phyloP scores from a whole-genome alignment of 1,139 yeast genomes.

The Candida sp. region DNA sequence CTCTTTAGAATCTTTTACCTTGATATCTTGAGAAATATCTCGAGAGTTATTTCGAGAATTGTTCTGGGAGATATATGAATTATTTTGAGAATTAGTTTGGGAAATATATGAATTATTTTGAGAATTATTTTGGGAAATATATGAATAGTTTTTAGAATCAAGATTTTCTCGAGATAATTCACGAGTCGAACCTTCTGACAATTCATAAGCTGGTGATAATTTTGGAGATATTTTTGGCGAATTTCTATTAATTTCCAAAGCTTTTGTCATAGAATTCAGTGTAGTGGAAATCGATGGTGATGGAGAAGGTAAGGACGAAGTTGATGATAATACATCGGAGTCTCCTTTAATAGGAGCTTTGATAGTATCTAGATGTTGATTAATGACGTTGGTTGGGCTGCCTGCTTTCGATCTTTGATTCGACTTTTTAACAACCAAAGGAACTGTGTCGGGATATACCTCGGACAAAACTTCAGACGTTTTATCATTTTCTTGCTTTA shows the following conservation, averaged over 20 bases:
- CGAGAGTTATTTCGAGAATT: neutral
- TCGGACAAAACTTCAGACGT: constrained; percentile 44
- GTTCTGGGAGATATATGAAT: no score
- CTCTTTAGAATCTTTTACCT: neutral
- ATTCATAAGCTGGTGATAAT: neutral
- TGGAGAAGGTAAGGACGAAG: neutral
- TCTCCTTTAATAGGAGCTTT: neutral
- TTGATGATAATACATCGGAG: neutral
- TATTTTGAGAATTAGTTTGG: no score
- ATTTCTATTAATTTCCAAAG: neutral
- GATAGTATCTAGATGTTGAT: neutral
- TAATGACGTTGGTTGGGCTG: neutral
- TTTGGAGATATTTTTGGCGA: neutral
- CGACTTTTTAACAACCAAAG: constrained; percentile 33
- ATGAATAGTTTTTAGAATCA: neutral
- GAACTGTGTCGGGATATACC: constrained; percentile 33
- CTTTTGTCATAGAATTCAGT: neutral
- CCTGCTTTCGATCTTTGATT: neutral
- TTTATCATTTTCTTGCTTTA: constrained; percentile 20
- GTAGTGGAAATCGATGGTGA: neutral
- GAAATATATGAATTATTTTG: no score
- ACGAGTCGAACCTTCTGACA: neutral
- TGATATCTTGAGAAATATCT: neutral
- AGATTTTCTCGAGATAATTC: neutral
- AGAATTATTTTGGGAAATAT: no score